Evolutionary conservation across 2,329 filamentous ascomycete species (phyloP), one percentile per base, ranked within the genome.

Genomic region (Fusarium sp.): DNA sequence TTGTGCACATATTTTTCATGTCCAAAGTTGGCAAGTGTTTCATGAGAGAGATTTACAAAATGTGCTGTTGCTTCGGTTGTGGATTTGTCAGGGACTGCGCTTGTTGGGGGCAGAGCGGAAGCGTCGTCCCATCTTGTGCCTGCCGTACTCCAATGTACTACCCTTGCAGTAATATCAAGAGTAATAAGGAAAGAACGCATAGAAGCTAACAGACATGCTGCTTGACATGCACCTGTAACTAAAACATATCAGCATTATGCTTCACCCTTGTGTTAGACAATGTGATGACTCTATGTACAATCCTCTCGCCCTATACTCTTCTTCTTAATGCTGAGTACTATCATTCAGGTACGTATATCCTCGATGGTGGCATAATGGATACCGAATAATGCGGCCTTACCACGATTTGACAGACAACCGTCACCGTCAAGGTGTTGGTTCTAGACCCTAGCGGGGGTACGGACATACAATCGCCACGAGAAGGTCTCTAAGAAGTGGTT

Each of bases 391-490:
- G 37, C 20, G 11, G 35, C 20, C 43, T 36, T 63, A 43, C 36
- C 57, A 63, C 51, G 51, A 51, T 49, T 51, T 33, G 40, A 45
- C 35, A 49, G 37, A 54, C 42, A 48, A 64, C 18, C 18, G 17
- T 43, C 37, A 60, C 29, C 47, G 51, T 35, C 48, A 42, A 39
- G 17, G 27, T 54, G 11, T 29, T 4, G n/a, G 35, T 31, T 68
- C 66, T 55, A 63, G 66, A 55, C 66, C 58, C 25, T 37, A 46
- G 42, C 50, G 49, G 35, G 33, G 21, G 18, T 20, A 41, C 50
- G 49, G 35, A 23, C n/a, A 20, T 25, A 42, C 21, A 63, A 63
- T 63, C 45, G 58, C 57, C 57, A 63, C 60, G 51, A 57, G 45
- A 46, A 45, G 10, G 23, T 57, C 40, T 61, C 41, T 17, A 40